These are phyloP conservation scores for Letharia lupina DNA, from an alignment of 495 filamentous ascomycete genomes.

Conservation along the genomic window DNA sequence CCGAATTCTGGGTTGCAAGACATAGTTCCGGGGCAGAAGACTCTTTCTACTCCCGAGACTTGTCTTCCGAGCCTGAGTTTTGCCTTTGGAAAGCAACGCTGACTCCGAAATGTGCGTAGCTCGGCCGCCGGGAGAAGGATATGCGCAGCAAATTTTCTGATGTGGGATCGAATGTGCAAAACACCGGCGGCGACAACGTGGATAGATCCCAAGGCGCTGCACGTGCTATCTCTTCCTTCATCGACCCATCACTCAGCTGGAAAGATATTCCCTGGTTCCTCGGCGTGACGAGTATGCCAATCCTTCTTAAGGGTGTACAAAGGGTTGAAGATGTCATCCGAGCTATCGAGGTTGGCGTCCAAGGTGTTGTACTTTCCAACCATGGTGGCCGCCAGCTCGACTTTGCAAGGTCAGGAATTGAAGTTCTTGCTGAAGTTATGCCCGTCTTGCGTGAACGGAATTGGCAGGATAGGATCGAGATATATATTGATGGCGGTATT, in stretches of 20 bases:
- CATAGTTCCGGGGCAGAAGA: no score
- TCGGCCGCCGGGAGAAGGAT: conserved; percentile 71
- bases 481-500: conserved; percentile 87
- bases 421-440: conserved; percentile 94
- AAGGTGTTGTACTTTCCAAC: conserved; percentile 93
- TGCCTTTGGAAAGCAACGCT: neutral
- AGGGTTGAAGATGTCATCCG: conserved; percentile 87
- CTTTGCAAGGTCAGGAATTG: conserved; percentile 81
- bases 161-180: conserved; percentile 74
- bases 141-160: conserved; percentile 94
- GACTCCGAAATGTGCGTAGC: neutral
- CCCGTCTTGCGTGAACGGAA: conserved; percentile 77
- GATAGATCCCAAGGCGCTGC: conserved; percentile 89
- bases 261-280: conserved; percentile 93
- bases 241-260: conserved; percentile 86
- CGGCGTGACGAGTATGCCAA: conserved; percentile 90
- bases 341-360: conserved; percentile 73
- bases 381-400: conserved; percentile 98
- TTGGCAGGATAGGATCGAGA: conserved; percentile 75
- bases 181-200: conserved; percentile 48
- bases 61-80: neutral
- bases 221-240: conserved; percentile 86
- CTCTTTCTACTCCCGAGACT: neutral
- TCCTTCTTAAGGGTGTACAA: conserved; percentile 94
- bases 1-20: neutral